Evolutionary conservation across 2,329 filamentous ascomycete species (phyloP).

Genomic region (Xylaria sp.): DNA sequence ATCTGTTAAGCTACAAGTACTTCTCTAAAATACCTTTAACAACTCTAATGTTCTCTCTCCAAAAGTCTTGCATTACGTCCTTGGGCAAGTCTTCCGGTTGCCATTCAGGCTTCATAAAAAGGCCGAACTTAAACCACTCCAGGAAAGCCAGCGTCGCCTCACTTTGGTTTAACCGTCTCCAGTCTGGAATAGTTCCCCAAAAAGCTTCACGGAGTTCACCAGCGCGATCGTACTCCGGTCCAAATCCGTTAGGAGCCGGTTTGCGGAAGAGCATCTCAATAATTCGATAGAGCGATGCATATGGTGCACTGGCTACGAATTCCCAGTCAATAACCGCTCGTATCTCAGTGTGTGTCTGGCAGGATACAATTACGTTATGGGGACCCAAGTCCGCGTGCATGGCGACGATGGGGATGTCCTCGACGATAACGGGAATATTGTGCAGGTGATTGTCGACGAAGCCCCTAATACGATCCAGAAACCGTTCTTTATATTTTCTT

Average conservation of each 20-base stretch:
- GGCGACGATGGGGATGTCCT: constrained; percentile 14
- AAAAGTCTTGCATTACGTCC: constrained; percentile 4
- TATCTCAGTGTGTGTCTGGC: constrained; percentile 12
- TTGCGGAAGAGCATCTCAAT: constrained; percentile 13
- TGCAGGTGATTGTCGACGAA: constrained; percentile 6
- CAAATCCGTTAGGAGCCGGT: not conserved
- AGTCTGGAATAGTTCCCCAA: constrained; percentile 9
- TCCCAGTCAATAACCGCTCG: constrained; percentile 18
- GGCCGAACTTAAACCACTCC: constrained; percentile 16
- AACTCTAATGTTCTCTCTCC: constrained; percentile 5
- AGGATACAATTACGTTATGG: constrained; percentile 8
- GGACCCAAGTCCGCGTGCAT: constrained; percentile 18
- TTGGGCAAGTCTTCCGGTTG: not conserved
- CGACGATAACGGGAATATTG: constrained; percentile 11
- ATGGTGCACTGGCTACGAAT: constrained; percentile 13
- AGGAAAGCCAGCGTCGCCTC: constrained; percentile 5
- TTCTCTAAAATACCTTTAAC: constrained; percentile 15
- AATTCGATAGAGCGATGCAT: constrained; percentile 17
- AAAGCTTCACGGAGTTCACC: constrained; percentile 11
- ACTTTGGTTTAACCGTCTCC: constrained; percentile 8
- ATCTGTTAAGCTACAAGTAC: constrained; percentile 7
- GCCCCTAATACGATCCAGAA: constrained; percentile 10
- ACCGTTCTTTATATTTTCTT: constrained; percentile 3
- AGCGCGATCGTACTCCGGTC: constrained; percentile 4
- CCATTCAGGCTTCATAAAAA: constrained; percentile 15